Conservation (phyloP, 495 filamentous ascomycete species). For the Penicillium chermesinum region DNA sequence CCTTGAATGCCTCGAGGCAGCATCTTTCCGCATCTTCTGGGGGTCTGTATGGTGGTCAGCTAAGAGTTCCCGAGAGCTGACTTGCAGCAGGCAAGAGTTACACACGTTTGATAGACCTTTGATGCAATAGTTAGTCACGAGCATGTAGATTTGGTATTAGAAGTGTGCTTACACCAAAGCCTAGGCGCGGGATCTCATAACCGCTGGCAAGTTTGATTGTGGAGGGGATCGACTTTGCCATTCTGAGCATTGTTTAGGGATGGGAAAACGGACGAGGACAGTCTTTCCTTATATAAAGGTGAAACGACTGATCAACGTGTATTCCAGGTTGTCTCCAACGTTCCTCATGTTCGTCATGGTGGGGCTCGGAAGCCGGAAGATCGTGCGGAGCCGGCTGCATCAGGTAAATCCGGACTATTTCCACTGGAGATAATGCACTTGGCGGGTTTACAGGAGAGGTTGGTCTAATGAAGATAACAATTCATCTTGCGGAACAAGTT, state of each 20-base stretch:
- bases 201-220: slow-evolving; percentile 63
- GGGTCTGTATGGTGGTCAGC: slow-evolving; percentile 7
- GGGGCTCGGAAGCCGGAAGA: too few relatives aligned
- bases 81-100: background rate
- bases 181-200: slow-evolving; percentile 63
- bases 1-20: slow-evolving; percentile 50
- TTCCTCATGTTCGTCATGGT: too few relatives aligned
- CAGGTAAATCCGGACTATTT: too few relatives aligned
- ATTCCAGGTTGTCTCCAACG: too few relatives aligned
- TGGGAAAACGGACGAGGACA: background rate
- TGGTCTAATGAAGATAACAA: too few relatives aligned
- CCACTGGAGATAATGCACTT: too few relatives aligned
- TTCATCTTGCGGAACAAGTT: too few relatives aligned
- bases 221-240: slow-evolving; percentile 14
- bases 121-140: slow-evolving; percentile 2
- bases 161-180: slow-evolving; percentile 54
- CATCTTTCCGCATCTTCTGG: slow-evolving; percentile 6
- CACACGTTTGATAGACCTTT: slow-evolving; percentile 67
- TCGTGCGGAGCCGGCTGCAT: too few relatives aligned
- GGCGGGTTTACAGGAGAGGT: too few relatives aligned
- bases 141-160: background rate
- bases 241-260: slow-evolving; percentile 5
- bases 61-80: background rate
- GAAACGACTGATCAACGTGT: too few relatives aligned
- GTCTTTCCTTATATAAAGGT: background rate